Percentiles rank a stretch among this genome's conserved stretches.
Conservation (phyloP, 2,329 filamentous ascomycete species). For the Aspergillus sp. region DNA sequence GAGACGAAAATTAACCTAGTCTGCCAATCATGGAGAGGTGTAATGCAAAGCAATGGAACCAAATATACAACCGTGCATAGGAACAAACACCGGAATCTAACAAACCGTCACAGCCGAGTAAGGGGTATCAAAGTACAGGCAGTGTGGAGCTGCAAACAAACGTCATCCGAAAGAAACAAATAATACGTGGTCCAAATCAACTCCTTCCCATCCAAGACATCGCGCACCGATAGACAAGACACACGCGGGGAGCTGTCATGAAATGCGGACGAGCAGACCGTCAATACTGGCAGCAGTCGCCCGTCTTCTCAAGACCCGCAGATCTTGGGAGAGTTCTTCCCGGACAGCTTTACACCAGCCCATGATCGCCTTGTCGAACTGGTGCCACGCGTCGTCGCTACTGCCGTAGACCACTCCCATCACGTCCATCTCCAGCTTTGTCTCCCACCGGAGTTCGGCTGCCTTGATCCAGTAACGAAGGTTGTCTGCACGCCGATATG, state of each 20-base stretch:
- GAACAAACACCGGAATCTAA: constrained; percentile 8
- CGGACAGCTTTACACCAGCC: constrained; percentile 83
- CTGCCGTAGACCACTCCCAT: constrained; percentile 81
- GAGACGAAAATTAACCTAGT: background rate
- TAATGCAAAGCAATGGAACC: constrained; percentile 1
- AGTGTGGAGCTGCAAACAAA: constrained; percentile 22
- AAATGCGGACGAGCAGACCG: constrained; percentile 9
- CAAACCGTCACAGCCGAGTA: constrained; percentile 20
- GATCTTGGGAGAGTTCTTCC: constrained; percentile 61
- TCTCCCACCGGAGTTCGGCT: constrained; percentile 90
- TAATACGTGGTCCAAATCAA: constrained; percentile 29
- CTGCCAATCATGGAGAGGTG: constrained; percentile 3
- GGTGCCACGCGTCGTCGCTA: constrained; percentile 69
- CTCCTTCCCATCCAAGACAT: constrained; percentile 9
- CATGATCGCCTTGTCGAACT: constrained; percentile 81
- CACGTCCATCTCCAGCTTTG: constrained; percentile 79
- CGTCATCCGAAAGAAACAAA: constrained; percentile 15
- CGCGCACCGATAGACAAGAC: background rate
- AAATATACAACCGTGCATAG: constrained; percentile 1
- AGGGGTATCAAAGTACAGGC: constrained; percentile 31
- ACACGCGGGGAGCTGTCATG: background rate
- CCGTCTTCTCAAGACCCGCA: constrained; percentile 17
- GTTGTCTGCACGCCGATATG: constrained; percentile 92
- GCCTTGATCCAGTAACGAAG: constrained; percentile 96
- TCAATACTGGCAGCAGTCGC: constrained; percentile 18